A percentile compares a stretch with the other conserved stretches of the same genome.
Conservation (phyloP, 2,329 filamentous ascomycete genomes). For the Bipolaris cookei region DNA sequence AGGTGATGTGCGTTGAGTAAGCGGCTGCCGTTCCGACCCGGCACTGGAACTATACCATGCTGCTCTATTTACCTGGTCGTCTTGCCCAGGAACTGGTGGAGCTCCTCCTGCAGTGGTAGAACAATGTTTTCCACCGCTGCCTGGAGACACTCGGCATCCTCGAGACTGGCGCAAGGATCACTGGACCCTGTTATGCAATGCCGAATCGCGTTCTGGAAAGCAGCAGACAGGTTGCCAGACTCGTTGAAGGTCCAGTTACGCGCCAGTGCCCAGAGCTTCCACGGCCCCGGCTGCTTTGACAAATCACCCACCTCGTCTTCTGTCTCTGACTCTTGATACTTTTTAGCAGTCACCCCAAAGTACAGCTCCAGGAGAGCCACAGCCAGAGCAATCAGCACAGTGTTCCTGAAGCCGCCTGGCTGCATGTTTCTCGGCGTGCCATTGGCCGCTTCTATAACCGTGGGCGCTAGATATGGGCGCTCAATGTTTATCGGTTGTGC, state of each 20-base stretch:
- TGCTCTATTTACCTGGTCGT: constrained; percentile 15
- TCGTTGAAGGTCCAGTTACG: constrained; percentile 45
- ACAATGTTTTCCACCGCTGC: constrained; percentile 48
- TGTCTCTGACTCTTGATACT: constrained; percentile 32
- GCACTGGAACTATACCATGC: constrained; percentile 8
- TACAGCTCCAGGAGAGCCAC: constrained; percentile 47
- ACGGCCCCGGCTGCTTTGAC: constrained; percentile 33
- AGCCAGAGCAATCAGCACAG: constrained; percentile 43
- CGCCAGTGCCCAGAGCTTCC: constrained; percentile 41
- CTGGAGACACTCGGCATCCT: constrained; percentile 45
- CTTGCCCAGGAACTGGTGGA: constrained; percentile 46
- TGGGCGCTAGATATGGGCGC: constrained; percentile 40
- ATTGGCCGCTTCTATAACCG: constrained; percentile 13
- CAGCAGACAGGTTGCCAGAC: constrained; percentile 46
- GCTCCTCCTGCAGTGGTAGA: constrained; percentile 46
- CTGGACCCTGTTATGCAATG: constrained; percentile 46
- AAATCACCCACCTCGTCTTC: constrained; percentile 25
- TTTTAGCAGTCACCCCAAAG: constrained; percentile 44
- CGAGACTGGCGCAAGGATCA: constrained; percentile 43
- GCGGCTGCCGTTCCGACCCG: constrained; percentile 20
- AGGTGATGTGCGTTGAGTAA: constrained; percentile 35
- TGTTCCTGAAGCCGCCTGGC: constrained; percentile 39
- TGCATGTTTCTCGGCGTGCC: constrained; percentile 12
- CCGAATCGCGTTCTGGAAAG: constrained; percentile 43
- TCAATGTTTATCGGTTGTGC: constrained; percentile 38